Percentiles rank a stretch among this genome's conserved stretches.
These are phyloP conservation scores for Talaromyces verruculosus DNA, from an alignment of 2,329 filamentous ascomycete genomes.

Conservation along the genomic window DNA sequence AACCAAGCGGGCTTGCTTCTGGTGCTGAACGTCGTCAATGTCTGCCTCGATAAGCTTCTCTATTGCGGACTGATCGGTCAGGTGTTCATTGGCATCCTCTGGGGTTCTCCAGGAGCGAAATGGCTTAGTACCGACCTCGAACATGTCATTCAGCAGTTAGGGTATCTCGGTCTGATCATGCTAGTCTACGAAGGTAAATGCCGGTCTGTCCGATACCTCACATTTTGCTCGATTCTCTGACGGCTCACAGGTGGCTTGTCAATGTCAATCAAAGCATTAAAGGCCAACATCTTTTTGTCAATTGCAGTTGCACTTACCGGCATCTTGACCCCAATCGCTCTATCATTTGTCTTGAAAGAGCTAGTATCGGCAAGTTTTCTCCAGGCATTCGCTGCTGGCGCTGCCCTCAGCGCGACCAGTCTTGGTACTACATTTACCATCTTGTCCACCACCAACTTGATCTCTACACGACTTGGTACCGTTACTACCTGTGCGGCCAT, in stretches of 20 bases:
- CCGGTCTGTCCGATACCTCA: not conserved
- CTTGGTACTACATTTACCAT: slow-evolving; percentile 70
- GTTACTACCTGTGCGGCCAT: slow-evolving; percentile 73
- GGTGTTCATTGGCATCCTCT: slow-evolving; percentile 68
- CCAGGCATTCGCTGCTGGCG: slow-evolving; percentile 70
- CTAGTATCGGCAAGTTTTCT: slow-evolving; percentile 53
- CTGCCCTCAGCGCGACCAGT: slow-evolving; percentile 71
- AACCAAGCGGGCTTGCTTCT: slow-evolving; percentile 63
- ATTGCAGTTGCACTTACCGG: slow-evolving; percentile 64
- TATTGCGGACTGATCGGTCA: slow-evolving; percentile 74
- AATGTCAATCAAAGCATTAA: slow-evolving; percentile 55
- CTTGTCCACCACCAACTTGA: slow-evolving; percentile 60
- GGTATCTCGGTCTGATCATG: slow-evolving; percentile 71
- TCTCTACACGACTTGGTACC: slow-evolving; percentile 56
- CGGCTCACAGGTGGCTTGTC: slow-evolving; percentile 49
- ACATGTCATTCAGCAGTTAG: slow-evolving; percentile 61
- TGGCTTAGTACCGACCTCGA: slow-evolving; percentile 58
- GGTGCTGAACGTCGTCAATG: slow-evolving; percentile 60
- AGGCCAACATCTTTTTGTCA: slow-evolving; percentile 62
- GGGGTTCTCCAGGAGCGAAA: slow-evolving; percentile 64
- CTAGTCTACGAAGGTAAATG: slow-evolving; percentile 66
- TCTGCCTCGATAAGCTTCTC: slow-evolving; percentile 57
- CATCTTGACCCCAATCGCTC: slow-evolving; percentile 61
- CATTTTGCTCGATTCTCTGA: not conserved
- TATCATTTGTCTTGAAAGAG: slow-evolving; percentile 62